A percentile compares a stretch with the other conserved stretches of the same genome.
These are phyloP conservation scores for Plasmodium gonderi DNA, from an alignment of 169 alveolate genomes.

Conservation along the genomic window DNA sequence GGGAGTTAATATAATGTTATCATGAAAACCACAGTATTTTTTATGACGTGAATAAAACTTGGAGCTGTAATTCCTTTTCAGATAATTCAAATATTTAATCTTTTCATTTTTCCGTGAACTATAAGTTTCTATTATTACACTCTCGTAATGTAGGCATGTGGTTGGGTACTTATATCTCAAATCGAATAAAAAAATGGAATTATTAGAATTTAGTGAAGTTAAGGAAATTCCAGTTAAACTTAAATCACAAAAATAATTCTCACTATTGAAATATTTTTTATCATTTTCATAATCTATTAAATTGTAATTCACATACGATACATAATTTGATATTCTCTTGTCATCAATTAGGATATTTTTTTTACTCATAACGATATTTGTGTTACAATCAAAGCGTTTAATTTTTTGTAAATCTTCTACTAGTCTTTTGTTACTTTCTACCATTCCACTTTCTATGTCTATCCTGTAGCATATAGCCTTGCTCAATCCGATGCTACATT, in stretches of 20 bases:
- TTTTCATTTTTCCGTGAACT: conserved; percentile 5
- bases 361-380: conserved; percentile 52
- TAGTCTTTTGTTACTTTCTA: conserved; percentile 22
- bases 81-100: conserved; percentile 2
- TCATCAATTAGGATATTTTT: conserved; percentile 68
- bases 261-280: conserved; percentile 55
- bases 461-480: conserved; percentile 49
- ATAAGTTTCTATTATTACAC: conserved; percentile 25
- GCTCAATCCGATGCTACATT: conserved; percentile 19
- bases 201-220: conserved; percentile 56
- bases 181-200: conserved; percentile 63
- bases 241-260: conserved; percentile 33
- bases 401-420: conserved; percentile 65
- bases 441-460: conserved; percentile 26
- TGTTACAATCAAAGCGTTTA: conserved; percentile 25
- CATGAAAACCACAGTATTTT: conserved; percentile 55
- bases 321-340: conserved; percentile 36
- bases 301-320: conserved; percentile 48
- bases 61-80: conserved; percentile 51
- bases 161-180: conserved; percentile 62
- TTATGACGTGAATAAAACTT: conserved; percentile 4
- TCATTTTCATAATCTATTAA: conserved; percentile 62
- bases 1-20: conserved; percentile 50
- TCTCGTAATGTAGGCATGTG: conserved; percentile 60
- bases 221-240: conserved; percentile 63